phyloP scores from a whole-genome alignment of 768 basidiomycete genomes.

The Mycena maculata region DNA sequence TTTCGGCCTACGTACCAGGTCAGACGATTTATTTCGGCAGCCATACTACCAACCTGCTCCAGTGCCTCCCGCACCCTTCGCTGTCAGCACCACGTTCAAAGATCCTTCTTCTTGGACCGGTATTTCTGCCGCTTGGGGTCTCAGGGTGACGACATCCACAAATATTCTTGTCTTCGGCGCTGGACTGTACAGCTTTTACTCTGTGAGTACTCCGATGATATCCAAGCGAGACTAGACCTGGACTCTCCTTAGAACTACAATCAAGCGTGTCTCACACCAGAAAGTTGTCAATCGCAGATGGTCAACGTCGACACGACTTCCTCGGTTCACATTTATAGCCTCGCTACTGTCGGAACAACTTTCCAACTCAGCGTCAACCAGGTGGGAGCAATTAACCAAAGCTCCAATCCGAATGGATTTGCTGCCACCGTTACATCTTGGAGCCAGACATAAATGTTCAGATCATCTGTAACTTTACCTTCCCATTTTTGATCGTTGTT shows the following conservation, averaged over 20 bases:
- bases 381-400: constrained; percentile 60
- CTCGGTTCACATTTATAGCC: constrained; percentile 62
- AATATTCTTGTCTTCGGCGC: constrained; percentile 77
- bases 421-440: constrained; percentile 20
- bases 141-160: constrained; percentile 62
- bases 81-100: constrained; percentile 53
- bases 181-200: constrained; percentile 79
- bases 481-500: too few species aligned
- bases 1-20: not conserved
- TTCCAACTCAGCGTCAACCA: constrained; percentile 63
- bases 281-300: constrained; percentile 69
- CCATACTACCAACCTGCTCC: constrained; percentile 80
- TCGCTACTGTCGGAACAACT: constrained; percentile 68
- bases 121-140: constrained; percentile 64
- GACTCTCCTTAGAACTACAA: constrained; percentile 52
- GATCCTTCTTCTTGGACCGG: constrained; percentile 64
- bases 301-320: constrained; percentile 64
- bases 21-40: constrained; percentile 46
- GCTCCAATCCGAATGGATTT: constrained; percentile 58
- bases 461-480: too few species aligned
- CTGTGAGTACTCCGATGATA: constrained; percentile 25
- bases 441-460: constrained; percentile 25
- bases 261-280: constrained; percentile 57
- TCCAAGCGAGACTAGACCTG: not conserved
- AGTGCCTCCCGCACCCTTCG: constrained; percentile 68